A percentile compares a stretch with the other conserved stretches of the same genome.
phyloP scores from a whole-genome alignment of 2,329 filamentous ascomycete species.

The Microsporum audouinii region DNA sequence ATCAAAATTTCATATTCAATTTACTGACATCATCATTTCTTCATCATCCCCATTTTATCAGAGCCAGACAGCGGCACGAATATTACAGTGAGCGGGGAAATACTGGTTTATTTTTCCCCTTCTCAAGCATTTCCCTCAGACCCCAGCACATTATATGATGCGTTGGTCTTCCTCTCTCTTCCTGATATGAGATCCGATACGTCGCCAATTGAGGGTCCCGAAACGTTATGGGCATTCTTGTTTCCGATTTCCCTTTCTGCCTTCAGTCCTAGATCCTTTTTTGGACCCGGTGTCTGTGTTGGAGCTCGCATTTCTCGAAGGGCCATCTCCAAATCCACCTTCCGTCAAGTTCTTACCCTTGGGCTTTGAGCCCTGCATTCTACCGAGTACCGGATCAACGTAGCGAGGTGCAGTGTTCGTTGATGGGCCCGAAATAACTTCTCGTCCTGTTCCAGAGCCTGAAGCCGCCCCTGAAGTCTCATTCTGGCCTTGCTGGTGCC shows the following conservation, averaged over 20 bases:
- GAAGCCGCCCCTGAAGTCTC: neutral
- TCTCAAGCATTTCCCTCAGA: constrained; percentile 13
- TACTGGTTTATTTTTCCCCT: neutral
- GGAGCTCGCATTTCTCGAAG: constrained; percentile 41
- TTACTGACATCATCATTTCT: neutral
- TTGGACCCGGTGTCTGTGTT: constrained; percentile 42
- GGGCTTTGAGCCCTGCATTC: constrained; percentile 29
- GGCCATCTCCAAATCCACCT: constrained; percentile 34
- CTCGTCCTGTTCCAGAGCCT: neutral
- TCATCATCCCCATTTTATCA: neutral
- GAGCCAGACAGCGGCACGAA: neutral
- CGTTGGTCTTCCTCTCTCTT: constrained; percentile 6
- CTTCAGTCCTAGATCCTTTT: constrained; percentile 43
- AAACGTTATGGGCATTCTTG: constrained; percentile 18
- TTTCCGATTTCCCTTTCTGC: constrained; percentile 33
- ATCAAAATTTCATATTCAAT: constrained; percentile 1
- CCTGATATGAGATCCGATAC: neutral
- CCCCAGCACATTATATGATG: constrained; percentile 14
- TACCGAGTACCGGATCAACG: constrained; percentile 24
- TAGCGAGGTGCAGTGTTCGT: constrained; percentile 30
- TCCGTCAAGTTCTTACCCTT: constrained; percentile 43
- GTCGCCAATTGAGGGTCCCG: constrained; percentile 13
- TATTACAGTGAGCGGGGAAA: neutral
- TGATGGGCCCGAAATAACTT: constrained; percentile 18
- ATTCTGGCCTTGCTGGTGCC: neutral